Evolutionary conservation across 371 early-diverging fungal genomes (phyloP).

Genomic region (Choanephora cucurbitarum): DNA sequence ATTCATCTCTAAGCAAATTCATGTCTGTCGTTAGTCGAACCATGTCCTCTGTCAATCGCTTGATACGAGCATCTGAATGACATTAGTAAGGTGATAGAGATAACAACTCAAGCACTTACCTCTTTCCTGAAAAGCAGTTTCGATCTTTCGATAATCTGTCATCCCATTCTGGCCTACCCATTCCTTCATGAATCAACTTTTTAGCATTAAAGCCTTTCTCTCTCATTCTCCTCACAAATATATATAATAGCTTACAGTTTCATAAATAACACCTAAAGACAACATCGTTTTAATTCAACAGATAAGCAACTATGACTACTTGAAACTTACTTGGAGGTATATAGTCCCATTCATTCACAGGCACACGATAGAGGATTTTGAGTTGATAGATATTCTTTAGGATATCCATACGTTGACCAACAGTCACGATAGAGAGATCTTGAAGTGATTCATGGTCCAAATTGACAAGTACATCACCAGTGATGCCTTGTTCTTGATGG

Average conservation of each 20-base stretch:
- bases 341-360: constrained; percentile 85
- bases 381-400: constrained; percentile 85
- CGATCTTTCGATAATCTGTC: constrained; percentile 58
- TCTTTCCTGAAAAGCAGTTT: constrained; percentile 60
- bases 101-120: too few species aligned
- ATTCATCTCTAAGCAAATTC: constrained; percentile 52
- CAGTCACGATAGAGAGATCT: constrained; percentile 82
- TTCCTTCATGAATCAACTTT: constrained; percentile 42
- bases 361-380: constrained; percentile 75
- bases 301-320: too few species aligned
- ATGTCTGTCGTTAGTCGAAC: constrained; percentile 53
- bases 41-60: constrained; percentile 58
- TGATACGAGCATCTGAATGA: constrained; percentile 53
- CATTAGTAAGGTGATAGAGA: too few species aligned
- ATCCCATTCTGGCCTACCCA: constrained; percentile 53
- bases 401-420: constrained; percentile 86
- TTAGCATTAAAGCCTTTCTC: too few species aligned
- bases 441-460: constrained; percentile 90
- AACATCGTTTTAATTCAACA: too few species aligned
- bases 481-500: constrained; percentile 85
- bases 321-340: constrained; percentile 77
- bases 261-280: constrained; percentile 58
- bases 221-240: too few species aligned
- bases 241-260: constrained; percentile 67
- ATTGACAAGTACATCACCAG: constrained; percentile 87